Evolutionary conservation across 345 rosid species (phyloP).

Genomic region (Ailanthus altissimus): DNA sequence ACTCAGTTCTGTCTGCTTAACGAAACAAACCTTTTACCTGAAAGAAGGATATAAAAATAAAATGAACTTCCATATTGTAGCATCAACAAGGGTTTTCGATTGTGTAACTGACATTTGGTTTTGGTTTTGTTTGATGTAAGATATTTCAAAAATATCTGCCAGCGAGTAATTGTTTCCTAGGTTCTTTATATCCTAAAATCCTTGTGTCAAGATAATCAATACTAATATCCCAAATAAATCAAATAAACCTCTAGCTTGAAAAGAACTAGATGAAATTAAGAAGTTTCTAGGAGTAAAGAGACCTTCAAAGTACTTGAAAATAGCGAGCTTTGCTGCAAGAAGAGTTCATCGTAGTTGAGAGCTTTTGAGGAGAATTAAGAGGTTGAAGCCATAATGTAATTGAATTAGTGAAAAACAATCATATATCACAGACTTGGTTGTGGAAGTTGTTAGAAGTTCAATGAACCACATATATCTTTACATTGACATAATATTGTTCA

Average conservation of each 20-base stretch:
- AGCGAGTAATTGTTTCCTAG: constrained; percentile 77
- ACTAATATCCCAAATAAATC: no score
- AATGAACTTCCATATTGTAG: no score
- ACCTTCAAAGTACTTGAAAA: constrained; percentile 78
- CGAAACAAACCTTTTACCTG: no score
- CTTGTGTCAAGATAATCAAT: no score
- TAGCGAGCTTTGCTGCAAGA: constrained; percentile 65
- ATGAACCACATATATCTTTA: no score
- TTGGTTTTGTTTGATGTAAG: constrained; percentile 55
- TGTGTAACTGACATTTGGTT: constrained; percentile 61
- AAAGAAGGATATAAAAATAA: no score
- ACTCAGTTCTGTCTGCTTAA: no score
- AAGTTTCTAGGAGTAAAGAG: not conserved
- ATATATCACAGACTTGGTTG: no score
- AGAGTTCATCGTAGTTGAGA: constrained; percentile 64
- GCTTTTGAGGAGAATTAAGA: constrained; percentile 46
- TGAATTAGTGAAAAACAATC: no score
- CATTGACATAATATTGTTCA: no score
- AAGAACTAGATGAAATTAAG: not conserved
- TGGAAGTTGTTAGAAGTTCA: no score
- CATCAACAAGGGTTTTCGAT: not conserved
- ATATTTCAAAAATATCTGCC: constrained; percentile 77
- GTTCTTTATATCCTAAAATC: constrained; percentile 68
- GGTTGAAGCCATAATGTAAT: constrained; percentile 44
- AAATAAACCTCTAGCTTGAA: no score